A percentile compares a stretch with the other conserved stretches of the same genome.
Conservation (phyloP, 768 basidiomycete genomes). For the Pleurotus sapidus region DNA sequence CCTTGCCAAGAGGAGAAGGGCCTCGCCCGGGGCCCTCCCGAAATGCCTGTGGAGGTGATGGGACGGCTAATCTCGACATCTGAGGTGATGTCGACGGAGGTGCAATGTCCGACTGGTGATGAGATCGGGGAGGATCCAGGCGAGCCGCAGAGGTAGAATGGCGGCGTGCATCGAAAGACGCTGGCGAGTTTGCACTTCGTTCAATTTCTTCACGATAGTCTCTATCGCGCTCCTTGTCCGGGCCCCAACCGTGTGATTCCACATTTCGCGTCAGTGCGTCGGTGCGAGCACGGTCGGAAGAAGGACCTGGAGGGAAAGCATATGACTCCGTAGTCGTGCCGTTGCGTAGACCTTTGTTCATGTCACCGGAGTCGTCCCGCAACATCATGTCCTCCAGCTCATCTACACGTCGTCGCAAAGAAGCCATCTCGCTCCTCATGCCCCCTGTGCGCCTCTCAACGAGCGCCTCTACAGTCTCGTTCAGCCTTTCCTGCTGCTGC, state of each 20-base stretch:
- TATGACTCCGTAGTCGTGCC: conserved; percentile 39
- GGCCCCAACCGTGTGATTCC: conserved; percentile 37
- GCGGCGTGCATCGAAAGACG: conserved; percentile 47
- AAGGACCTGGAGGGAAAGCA: conserved; percentile 42
- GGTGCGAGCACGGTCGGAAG: conserved; percentile 30
- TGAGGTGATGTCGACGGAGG: conserved; percentile 23
- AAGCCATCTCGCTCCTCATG: conserved; percentile 60
- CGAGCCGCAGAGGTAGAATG: conserved; percentile 48
- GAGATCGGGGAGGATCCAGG: conserved; percentile 39
- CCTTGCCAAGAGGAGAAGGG: not conserved
- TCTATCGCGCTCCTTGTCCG: conserved; percentile 31
- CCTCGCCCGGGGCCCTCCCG: conserved; percentile 24
- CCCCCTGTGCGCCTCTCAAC: conserved; percentile 60
- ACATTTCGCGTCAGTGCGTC: conserved; percentile 30
- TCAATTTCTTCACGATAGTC: conserved; percentile 33
- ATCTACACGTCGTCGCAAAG: conserved; percentile 61
- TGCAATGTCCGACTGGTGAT: conserved; percentile 6
- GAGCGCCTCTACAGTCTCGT: conserved; percentile 53
- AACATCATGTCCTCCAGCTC: conserved; percentile 61
- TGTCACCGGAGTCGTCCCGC: conserved; percentile 19
- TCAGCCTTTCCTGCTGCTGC: conserved; percentile 63
- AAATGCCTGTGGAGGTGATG: conserved; percentile 31
- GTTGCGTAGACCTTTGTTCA: conserved; percentile 34
- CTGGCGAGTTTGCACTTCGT: conserved; percentile 42
- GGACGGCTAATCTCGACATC: conserved; percentile 22